A percentile compares a stretch with the other conserved stretches of the same genome.
Evolutionary conservation across 2,329 filamentous ascomycete genomes (phyloP).

Genomic region (Orbilia blumenaviensis): DNA sequence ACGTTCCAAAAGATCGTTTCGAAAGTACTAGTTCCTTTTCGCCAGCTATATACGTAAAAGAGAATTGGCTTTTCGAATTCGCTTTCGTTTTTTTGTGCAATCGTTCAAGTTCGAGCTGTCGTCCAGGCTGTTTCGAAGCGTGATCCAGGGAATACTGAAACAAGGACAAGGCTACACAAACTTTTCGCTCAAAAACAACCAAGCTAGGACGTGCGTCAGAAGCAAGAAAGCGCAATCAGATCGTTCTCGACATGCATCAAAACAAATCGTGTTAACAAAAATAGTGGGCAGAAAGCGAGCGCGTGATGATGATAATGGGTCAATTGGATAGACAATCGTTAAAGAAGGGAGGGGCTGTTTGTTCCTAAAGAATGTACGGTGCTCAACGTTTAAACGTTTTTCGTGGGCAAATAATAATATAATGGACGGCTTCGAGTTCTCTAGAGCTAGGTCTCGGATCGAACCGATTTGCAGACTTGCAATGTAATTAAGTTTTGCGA

Average conservation of each 20-base stretch:
- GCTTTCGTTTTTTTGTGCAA: conserved; percentile 14
- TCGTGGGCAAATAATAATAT: conserved; percentile 2
- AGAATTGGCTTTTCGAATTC: conserved; percentile 7
- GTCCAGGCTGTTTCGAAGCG: conserved; percentile 7
- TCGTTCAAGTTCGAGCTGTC: too few species aligned
- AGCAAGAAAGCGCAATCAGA: conserved; percentile 23
- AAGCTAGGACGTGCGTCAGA: conserved; percentile 38
- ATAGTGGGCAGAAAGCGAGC: conserved; percentile 4
- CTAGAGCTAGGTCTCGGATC: conserved; percentile 15
- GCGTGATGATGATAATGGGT: conserved; percentile 17
- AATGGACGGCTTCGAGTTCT: conserved; percentile 6
- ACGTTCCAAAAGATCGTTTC: conserved; percentile 22
- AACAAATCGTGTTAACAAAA: conserved; percentile 27
- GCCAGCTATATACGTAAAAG: conserved; percentile 1
- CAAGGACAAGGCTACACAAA: conserved; percentile 54
- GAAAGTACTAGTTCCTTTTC: conserved; percentile 9
- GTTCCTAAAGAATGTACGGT: neutral
- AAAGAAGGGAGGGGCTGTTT: neutral
- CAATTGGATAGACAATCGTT: conserved; percentile 26
- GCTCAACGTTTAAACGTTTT: too few species aligned
- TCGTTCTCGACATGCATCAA: conserved; percentile 30
- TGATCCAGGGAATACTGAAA: conserved; percentile 39
- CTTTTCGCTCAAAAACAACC: conserved; percentile 43
- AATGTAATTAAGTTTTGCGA: conserved; percentile 13
- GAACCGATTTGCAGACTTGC: conserved; percentile 43